phyloP scores from a whole-genome alignment of 2,329 filamentous ascomycete genomes.

The Verticillium albo-atrum region DNA sequence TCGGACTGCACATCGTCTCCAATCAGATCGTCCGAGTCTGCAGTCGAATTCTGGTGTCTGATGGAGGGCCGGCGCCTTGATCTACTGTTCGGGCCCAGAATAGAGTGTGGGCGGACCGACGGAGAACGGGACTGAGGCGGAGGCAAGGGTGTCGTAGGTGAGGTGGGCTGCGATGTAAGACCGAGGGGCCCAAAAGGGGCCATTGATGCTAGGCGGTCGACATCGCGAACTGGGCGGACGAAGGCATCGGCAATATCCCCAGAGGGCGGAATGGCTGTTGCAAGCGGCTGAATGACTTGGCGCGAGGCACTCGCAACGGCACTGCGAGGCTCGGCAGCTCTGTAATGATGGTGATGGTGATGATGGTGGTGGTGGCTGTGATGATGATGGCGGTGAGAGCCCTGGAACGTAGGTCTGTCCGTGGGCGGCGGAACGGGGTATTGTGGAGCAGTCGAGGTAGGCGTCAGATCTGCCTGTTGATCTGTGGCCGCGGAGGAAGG shows the following conservation, averaged over 20 bases:
- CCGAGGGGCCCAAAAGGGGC: conserved; percentile 63
- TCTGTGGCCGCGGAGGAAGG: conserved; percentile 36
- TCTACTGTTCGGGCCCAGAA: conserved; percentile 47
- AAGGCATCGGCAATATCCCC: conserved; percentile 65
- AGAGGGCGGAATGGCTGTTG: conserved; percentile 61
- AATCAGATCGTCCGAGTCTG: conserved; percentile 80
- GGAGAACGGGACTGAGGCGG: conserved; percentile 58
- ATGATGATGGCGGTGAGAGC: neutral
- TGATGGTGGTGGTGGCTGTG: conserved; percentile 31
- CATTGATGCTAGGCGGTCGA: conserved; percentile 81
- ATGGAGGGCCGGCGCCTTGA: conserved; percentile 75
- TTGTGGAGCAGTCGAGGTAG: conserved; percentile 64
- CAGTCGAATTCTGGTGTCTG: conserved; percentile 85
- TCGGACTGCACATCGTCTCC: conserved; percentile 80
- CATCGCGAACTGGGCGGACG: conserved; percentile 74
- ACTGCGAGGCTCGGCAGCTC: conserved; percentile 46
- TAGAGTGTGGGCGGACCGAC: conserved; percentile 48
- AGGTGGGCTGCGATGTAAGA: conserved; percentile 83
- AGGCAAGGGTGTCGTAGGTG: conserved; percentile 78
- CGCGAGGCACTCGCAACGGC: conserved; percentile 44
- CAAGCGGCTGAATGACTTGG: conserved; percentile 60
- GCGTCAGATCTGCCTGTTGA: conserved; percentile 30
- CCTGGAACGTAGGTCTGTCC: conserved; percentile 40
- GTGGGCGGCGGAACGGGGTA: conserved; percentile 53
- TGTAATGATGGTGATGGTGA: conserved; percentile 42